Base-by-base conservation (phyloP, 202 grass and related monocot genomes). In the Sporobolus alterniflorus region DNA sequence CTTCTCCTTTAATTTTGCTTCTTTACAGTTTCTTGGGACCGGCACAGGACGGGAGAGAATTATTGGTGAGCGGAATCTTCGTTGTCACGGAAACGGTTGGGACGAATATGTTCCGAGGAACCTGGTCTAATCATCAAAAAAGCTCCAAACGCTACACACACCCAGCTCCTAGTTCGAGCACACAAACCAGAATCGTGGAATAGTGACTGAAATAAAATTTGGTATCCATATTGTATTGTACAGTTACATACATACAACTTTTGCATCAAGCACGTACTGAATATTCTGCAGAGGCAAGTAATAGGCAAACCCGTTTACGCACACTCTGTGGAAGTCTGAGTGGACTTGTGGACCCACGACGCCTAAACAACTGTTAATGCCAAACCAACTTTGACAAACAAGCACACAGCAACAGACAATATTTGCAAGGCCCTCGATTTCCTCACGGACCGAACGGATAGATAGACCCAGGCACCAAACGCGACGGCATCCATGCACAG, bases 51-150 rank as follows among this genome's bases (percentile, higher is more conserved):
- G 1, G 25, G 31, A 41, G 17, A 11, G 62, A 90, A 80, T 81
- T 87, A 80, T 84, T 90, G 89, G 6, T 32, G 41, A 33, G 70
- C 1, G 47, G 88, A 55, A 87, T 87, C 80, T 75, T 18, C 51
- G 4, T 39, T 76, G 24, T 31, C 84, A 76, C 46, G 39, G 63
- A 25, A 55, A 87, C 81, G 84, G 70, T 16, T 34, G 64, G 62
- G 36, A 66, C 55, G 80, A 75, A 90, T 90, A 90, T 87, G 89
- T 90, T 90, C 89, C 75, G 2, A 64, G 84, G 69, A 83, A 52
- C 61, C 61, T 78, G 78, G 7, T 41, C 24, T 62, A 79, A 86
- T 83, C 84, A 59, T 69, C 63, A 7, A 68, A 0, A 0, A 74
- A 62, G 50, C 67, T 64, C 29, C 69, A 52, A 60, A 78, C 30